Base-by-base conservation (phyloP, 768 basidiomycete genomes). In the Boletus insuetus region DNA sequence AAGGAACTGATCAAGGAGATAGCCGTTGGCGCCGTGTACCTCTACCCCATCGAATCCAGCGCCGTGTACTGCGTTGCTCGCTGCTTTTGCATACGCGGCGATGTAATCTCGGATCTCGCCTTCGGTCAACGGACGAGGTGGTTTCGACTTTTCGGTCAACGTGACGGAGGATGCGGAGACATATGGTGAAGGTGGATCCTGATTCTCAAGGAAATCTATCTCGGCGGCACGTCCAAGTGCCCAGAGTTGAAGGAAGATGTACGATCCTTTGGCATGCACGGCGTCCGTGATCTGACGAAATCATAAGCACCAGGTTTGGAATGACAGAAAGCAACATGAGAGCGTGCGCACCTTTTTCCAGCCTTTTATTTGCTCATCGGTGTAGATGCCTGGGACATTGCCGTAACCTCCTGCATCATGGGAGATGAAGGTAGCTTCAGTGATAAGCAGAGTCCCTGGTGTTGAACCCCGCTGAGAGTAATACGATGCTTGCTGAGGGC, bases 371-470 rank as follows among this genome's bases (percentile, higher is more conserved):
- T 9, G 26, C 26, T 29, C 26, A 9, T 29, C 9, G 26, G 26
- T 29, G 26, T 29, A 29, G 26, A 29, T 29, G 26, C 26, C 26
- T 29, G 26, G 26, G 26, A 29, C 26, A 29, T 29, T 29, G 8
- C 9, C 26, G 26, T 29, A 29, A 9, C 26, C 26, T 29, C 26
- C 26, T 29, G 26, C 26, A 29, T 29, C 26, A 29, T 9, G 26
- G 0, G 26, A 29, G 26, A 29, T 29, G 26, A 29, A 29, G 9
- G 26, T 29, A 29, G 26, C 26, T 29, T 29, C 40, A 2, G 81
- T 70, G 54, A 87, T 76, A 41, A 82, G 66, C 6, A 86, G 68
- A 0, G 81, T 83, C 0, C 84, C 84, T 0, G 79, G 76, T 1
- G 67, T 61, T 37, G 70, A 69, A 6, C 70, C 74, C 1, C 82